These are phyloP conservation scores for Paratinospora sagittata DNA, from an alignment of 164 flowering plant genomes.

Conservation along the genomic window DNA sequence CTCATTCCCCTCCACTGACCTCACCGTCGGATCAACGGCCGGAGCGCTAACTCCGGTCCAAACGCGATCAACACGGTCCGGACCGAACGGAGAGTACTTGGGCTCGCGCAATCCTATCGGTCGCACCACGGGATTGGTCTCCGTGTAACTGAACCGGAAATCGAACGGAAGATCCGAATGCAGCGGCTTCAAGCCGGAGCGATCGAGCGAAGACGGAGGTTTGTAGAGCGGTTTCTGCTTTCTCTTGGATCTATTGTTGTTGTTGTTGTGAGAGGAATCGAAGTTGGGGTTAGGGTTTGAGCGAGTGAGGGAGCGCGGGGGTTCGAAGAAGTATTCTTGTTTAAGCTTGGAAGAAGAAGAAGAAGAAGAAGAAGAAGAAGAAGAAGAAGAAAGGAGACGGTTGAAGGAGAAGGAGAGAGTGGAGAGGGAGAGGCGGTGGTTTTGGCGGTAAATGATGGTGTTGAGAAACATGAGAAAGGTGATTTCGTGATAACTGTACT, in stretches of 20 bases:
- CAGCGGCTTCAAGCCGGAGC: conserved; percentile 28
- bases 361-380: too few relatives aligned
- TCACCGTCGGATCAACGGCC: conserved; percentile 54
- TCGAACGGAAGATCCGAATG: conserved; percentile 73
- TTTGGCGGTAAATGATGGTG: conserved; percentile 37
- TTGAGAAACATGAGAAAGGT: conserved; percentile 21
- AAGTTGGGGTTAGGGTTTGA: conserved; percentile 21
- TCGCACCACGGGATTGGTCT: conserved; percentile 42
- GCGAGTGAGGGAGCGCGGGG: conserved; percentile 44
- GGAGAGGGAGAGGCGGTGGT: conserved; percentile 12
- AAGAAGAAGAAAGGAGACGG: conserved; percentile 24
- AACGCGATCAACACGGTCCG: conserved; percentile 54
- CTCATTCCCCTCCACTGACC: conserved; percentile 51
- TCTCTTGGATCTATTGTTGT: conserved; percentile 23
- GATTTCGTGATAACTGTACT: not conserved
- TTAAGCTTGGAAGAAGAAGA: conserved; percentile 35
- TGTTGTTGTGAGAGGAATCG: not conserved
- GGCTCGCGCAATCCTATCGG: conserved; percentile 94
- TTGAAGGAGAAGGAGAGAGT: conserved; percentile 8
- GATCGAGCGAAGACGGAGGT: conserved; percentile 83
- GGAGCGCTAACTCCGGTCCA: conserved; percentile 97
- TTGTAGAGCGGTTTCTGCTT: conserved; percentile 48
- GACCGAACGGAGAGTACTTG: conserved; percentile 94
- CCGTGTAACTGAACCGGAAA: conserved; percentile 88
- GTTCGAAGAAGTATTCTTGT: conserved; percentile 42